These are phyloP conservation scores for Claviceps spartinae DNA, from an alignment of 2,329 filamentous ascomycete species.

Conservation along the genomic window DNA sequence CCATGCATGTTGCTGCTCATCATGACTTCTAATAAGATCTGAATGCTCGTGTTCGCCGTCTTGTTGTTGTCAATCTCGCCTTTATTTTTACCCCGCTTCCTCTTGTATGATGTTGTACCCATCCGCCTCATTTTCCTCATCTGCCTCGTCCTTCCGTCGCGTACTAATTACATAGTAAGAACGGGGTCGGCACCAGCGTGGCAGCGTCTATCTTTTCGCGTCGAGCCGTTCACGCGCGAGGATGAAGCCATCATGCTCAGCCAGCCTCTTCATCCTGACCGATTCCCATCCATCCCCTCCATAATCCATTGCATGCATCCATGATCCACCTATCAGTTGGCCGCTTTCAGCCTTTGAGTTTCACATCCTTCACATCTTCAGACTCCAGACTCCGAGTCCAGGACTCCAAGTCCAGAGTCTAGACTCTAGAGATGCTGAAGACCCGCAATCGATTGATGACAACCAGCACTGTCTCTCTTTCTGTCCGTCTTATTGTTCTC, in stretches of 20 bases:
- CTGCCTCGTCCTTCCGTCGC: neutral
- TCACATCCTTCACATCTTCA: too few species aligned
- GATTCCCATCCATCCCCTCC: neutral
- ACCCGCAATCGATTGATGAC: neutral
- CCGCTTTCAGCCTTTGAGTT: too few species aligned
- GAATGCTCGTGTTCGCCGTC: too few species aligned
- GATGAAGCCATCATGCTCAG: conserved; percentile 4
- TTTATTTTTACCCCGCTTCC: neutral
- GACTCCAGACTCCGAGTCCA: too few species aligned
- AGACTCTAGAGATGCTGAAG: neutral
- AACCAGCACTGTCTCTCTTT: neutral
- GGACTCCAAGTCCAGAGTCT: too few species aligned
- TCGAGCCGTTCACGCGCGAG: neutral
- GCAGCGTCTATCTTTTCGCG: conserved; percentile 4
- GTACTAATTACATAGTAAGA: neutral
- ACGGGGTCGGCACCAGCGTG: neutral
- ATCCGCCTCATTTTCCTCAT: neutral
- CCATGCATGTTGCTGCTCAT: too few species aligned
- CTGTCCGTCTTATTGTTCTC: neutral
- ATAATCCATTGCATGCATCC: neutral
- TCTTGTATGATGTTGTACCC: too few species aligned
- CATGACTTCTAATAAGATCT: too few species aligned
- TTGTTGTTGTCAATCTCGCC: neutral
- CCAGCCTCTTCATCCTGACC: neutral
- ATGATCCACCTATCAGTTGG: neutral